phyloP scores from a whole-genome alignment of 2,329 filamentous ascomycete genomes.

The Aspergillus amoenus region DNA sequence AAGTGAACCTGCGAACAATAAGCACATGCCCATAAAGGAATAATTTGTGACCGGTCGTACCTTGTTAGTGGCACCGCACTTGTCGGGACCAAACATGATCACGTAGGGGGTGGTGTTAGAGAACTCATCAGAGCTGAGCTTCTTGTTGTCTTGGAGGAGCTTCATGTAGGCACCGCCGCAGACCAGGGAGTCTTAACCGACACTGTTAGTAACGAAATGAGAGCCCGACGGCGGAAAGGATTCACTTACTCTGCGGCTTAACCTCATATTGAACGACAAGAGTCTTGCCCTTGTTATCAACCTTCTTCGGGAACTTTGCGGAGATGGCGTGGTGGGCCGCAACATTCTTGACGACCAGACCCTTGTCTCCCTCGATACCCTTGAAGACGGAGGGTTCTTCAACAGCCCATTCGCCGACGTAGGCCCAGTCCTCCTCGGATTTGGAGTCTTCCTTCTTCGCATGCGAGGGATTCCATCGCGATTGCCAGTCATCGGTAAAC shows the following conservation, averaged over 20 bases:
- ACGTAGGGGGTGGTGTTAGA: conserved; percentile 96
- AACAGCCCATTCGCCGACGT: conserved; percentile 93
- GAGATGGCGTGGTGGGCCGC: conserved; percentile 99
- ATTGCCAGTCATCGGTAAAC: conserved; percentile 95
- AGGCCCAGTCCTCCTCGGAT: conserved; percentile 89
- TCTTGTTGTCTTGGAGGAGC: conserved; percentile 96
- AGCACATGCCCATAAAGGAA: background rate
- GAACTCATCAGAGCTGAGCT: conserved; percentile 96
- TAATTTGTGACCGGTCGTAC: conserved; percentile 47
- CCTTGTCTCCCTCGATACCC: conserved; percentile 93
- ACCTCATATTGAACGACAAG: conserved; percentile 99
- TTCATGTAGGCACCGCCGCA: conserved; percentile 99
- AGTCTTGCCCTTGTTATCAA: conserved; percentile 96
- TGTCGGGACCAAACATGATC: conserved; percentile 99
- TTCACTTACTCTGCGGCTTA: conserved; percentile 86
- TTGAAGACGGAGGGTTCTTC: conserved; percentile 90
- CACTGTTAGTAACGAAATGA: conserved; percentile 3
- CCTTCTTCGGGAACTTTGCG: conserved; percentile 93
- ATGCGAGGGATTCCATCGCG: conserved; percentile 88
- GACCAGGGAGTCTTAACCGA: conserved; percentile 74
- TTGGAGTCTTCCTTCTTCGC: conserved; percentile 92
- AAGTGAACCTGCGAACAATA: conserved; percentile 64
- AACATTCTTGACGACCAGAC: conserved; percentile 95
- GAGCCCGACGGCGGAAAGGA: background rate
- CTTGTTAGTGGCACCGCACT: conserved; percentile 99